Base-by-base conservation (phyloP, 306 rosid genomes). In the Dryas octopetala region DNA sequence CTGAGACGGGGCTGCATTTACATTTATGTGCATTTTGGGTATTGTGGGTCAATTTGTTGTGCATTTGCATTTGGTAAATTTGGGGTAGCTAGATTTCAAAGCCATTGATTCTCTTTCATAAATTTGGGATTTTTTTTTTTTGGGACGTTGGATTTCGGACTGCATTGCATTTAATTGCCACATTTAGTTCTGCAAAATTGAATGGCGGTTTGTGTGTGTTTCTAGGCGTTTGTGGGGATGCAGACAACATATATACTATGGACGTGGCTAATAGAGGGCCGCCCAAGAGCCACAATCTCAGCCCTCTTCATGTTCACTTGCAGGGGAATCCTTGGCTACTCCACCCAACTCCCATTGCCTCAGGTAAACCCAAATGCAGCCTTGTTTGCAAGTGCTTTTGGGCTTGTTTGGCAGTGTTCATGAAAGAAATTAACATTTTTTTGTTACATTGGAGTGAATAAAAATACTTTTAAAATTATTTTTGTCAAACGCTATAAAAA, bases 261-360 rank as follows among this genome's bases (percentile, higher is more conserved):
- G 96, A 81, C 96, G 5, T 95, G 92, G 91, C 57, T 95, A 9
- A 67, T 95, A n/a, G 98, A 95, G 85, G 97, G 98, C 11, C 89
- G 98, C 3, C 93, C 96, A 6, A 83, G 97, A 75, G 88, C 98
- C 5, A 90, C 97, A 9, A 90, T 95, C 40, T 62, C 98, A 0
- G 65, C 98, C 12, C 67, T 95, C 1, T 95, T 95, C 89, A 95
- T 91, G 96, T 95, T 95, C 88, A 95, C 98, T 0, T 95, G 96
- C 77, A 91, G 98, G 57, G 98, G 98, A 45, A 86, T 95, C 72
- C 87, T 91, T 5, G 98, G 98, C 1, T 95, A 87, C 66, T 85
- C 98, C 53, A 95, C 98, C 2, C 98, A 95, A 84, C 91, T 95
- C 16, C 98, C 98, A 0, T 81, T 95, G 66, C 98, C 98, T 55